phyloP scores from a whole-genome alignment of 495 filamentous ascomycete species.

The Parathielavia appendiculata region DNA sequence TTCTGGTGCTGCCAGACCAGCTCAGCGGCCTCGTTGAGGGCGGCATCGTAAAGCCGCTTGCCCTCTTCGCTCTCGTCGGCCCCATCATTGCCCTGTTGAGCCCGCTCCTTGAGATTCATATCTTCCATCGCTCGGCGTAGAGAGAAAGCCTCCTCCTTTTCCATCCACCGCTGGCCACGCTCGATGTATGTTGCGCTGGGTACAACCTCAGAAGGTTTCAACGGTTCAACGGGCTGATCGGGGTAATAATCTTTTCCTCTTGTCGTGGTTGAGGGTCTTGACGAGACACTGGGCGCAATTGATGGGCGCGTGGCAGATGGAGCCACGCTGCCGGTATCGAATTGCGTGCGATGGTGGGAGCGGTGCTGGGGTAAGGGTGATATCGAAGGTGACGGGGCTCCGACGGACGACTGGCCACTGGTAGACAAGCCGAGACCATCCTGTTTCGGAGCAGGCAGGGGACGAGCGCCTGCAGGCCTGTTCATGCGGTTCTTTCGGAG shows the following conservation, averaged over 20 bases:
- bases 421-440: slow-evolving; percentile 26
- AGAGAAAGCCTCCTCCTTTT: slow-evolving; percentile 76
- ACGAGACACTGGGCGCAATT: slow-evolving; percentile 37
- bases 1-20: slow-evolving; percentile 82
- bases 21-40: slow-evolving; percentile 81
- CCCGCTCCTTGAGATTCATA: slow-evolving; percentile 46
- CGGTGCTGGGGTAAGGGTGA: slow-evolving; percentile 29
- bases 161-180: slow-evolving; percentile 74
- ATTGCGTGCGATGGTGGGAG: slow-evolving; percentile 33
- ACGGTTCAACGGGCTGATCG: slow-evolving; percentile 33
- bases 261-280: slow-evolving; percentile 36
- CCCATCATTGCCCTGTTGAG: slow-evolving; percentile 22
- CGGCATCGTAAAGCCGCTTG: slow-evolving; percentile 61
- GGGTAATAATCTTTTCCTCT: slow-evolving; percentile 45
- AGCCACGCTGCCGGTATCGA: slow-evolving; percentile 21
- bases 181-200: slow-evolving; percentile 68
- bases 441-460: slow-evolving; percentile 51
- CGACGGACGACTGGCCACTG: slow-evolving; percentile 33
- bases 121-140: slow-evolving; percentile 75
- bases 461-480: slow-evolving; percentile 73
- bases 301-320: slow-evolving; percentile 31
- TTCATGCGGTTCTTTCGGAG: slow-evolving; percentile 73
- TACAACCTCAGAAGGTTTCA: slow-evolving; percentile 47
- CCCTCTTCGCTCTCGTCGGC: slow-evolving; percentile 52
- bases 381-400: slow-evolving; percentile 38